phyloP scores from a whole-genome alignment of 768 basidiomycete genomes.

The Lactifluus hygrophoroides region DNA sequence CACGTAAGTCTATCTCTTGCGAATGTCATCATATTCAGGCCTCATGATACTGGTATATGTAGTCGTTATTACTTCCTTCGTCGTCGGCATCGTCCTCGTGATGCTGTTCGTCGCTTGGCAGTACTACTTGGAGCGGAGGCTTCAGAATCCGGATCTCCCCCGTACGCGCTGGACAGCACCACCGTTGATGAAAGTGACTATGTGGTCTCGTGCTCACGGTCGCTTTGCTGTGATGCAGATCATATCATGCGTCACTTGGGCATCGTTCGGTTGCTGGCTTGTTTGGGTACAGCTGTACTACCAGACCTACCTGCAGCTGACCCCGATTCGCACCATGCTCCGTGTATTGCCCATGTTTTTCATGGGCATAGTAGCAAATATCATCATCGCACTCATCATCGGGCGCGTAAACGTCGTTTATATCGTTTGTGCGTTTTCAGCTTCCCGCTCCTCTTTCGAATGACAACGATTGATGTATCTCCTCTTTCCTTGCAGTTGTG shows the following conservation, averaged over 20 bases:
- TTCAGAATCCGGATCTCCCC: conserved; percentile 13
- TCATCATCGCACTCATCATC: conserved; percentile 54
- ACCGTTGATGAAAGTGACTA: conserved; percentile 53
- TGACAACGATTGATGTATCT: background rate
- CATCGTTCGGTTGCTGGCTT: conserved; percentile 44
- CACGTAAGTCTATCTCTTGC: conserved; percentile 34
- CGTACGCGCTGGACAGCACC: conserved; percentile 36
- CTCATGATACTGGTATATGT: conserved; percentile 45
- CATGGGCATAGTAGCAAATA: conserved; percentile 54
- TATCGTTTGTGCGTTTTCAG: conserved; percentile 40
- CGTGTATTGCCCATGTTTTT: conserved; percentile 67
- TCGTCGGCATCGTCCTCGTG: conserved; percentile 51
- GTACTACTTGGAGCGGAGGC: conserved; percentile 40
- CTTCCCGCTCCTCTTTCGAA: background rate
- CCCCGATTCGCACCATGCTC: conserved; percentile 52
- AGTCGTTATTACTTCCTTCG: conserved; percentile 55
- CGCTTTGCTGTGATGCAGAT: conserved; percentile 51
- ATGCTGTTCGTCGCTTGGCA: conserved; percentile 60
- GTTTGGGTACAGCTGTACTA: conserved; percentile 65
- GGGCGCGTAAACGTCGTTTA: conserved; percentile 45
- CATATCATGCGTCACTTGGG: conserved; percentile 60
- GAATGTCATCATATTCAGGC: background rate
- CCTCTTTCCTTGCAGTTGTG: conserved; percentile 25
- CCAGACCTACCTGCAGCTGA: conserved; percentile 49
- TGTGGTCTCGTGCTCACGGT: conserved; percentile 58